Percentiles rank a stretch among this genome's conserved stretches.
phyloP scores from a whole-genome alignment of 192 early-diverging fungal genomes.

The Funneliformis geosporum region DNA sequence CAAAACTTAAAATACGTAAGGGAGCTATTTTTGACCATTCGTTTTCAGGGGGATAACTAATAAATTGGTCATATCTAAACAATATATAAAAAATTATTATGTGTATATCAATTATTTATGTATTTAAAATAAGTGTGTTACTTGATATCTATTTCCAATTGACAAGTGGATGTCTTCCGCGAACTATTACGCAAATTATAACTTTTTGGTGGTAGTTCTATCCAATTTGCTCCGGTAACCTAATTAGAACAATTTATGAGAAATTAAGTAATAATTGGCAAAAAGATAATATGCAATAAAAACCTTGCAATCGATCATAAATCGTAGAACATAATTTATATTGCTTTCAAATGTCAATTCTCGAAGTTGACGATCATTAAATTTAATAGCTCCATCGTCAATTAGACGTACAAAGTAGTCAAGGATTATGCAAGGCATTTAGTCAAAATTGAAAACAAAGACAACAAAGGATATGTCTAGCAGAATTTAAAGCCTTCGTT shows the following conservation, averaged over 20 bases:
- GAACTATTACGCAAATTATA: constrained; percentile 53
- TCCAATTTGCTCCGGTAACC: constrained; percentile 88
- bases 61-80: constrained; percentile 68
- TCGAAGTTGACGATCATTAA: constrained; percentile 20
- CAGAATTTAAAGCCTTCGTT: constrained; percentile 46
- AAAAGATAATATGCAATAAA: neutral
- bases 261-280: neutral
- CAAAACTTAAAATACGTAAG: constrained; percentile 91
- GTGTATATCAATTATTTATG: neutral
- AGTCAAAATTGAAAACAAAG: neutral
- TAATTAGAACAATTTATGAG: constrained; percentile 22
- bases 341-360: constrained; percentile 85
- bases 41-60: constrained; percentile 83
- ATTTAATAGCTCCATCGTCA: constrained; percentile 28
- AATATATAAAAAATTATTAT: neutral
- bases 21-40: constrained; percentile 95
- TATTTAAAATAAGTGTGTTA: constrained; percentile 34
- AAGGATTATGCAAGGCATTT: neutral
- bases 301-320: constrained; percentile 92
- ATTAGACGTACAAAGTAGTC: constrained; percentile 32
- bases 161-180: constrained; percentile 56
- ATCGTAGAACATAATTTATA: constrained; percentile 80
- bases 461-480: constrained; percentile 37
- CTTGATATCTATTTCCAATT: constrained; percentile 81
- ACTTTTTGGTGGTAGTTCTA: constrained; percentile 79